A percentile compares a stretch with the other conserved stretches of the same genome.
phyloP scores from a whole-genome alignment of 805 yeast genomes.

The Clavispora fructus region DNA sequence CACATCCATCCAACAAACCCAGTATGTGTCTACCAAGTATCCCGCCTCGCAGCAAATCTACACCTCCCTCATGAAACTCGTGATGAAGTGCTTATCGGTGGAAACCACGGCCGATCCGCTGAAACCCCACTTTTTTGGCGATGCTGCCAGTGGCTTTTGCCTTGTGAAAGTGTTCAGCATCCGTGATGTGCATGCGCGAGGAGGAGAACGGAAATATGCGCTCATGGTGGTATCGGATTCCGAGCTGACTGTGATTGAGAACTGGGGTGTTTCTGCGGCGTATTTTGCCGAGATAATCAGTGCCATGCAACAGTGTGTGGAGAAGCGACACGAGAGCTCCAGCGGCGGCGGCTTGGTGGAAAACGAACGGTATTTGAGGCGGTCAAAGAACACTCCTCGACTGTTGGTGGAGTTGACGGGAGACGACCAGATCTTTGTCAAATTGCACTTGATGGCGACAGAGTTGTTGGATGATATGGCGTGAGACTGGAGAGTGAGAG shows the following conservation, averaged over 20 bases:
- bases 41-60: slow-evolving; percentile 46
- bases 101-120: slow-evolving; percentile 58
- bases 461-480: slow-evolving; percentile 26
- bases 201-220: slow-evolving; percentile 66
- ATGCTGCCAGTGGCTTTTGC: slow-evolving; percentile 55
- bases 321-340: slow-evolving; percentile 9
- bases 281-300: slow-evolving; percentile 25
- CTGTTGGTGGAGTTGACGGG: slow-evolving; percentile 51
- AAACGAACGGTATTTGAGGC: slow-evolving; percentile 52
- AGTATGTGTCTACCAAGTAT: slow-evolving; percentile 54
- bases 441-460: slow-evolving; percentile 61
- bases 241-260: slow-evolving; percentile 45
- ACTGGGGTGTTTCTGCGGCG: slow-evolving; percentile 48
- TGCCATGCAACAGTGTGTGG: slow-evolving; percentile 16
- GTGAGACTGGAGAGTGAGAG: background rate
- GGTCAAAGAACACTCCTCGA: slow-evolving; percentile 51
- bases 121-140: slow-evolving; percentile 62
- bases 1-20: background rate
- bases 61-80: slow-evolving; percentile 52
- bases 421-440: slow-evolving; percentile 49
- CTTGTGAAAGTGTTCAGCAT: slow-evolving; percentile 57
- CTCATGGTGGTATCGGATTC: slow-evolving; percentile 53
- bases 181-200: slow-evolving; percentile 62
- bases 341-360: slow-evolving; percentile 13
- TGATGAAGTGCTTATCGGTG: slow-evolving; percentile 60